Evolutionary conservation across 768 basidiomycete species (phyloP), one percentile per base, ranked within the genome.

Genomic region (Boletus subcaerulescens): DNA sequence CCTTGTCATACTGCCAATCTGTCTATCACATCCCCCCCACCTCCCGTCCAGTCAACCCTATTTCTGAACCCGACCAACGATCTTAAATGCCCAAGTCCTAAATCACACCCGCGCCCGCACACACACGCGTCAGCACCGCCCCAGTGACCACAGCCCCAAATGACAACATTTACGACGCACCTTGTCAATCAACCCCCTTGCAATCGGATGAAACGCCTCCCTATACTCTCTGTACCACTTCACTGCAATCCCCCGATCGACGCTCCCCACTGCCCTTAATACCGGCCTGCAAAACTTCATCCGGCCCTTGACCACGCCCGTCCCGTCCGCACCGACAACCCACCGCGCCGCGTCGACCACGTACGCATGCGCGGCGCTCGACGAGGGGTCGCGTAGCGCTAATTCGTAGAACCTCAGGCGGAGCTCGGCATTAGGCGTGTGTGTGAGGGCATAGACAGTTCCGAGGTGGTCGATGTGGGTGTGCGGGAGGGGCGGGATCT

Each of bases 371-470:
- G 38, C 38, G 4, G n/a, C 38, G 17, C 17, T 9, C 38, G 38
- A 39, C 6, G 6, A 29, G 1, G 80, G 70, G 50, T 84, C 79
- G 15, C 73, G 69, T 17, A 93, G 73, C 2, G 84, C 87, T 43
- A 92, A 71, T 46, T 81, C 78, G 70, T 92, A 93, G 76, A 89
- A 94, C 38, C 91, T 79, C 36, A 86, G 71, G 5, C 90, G 82
- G 48, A 93, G 79, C 65, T 94, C 93, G 15, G 84, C 82, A 66
- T 94, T 95, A 18, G 60, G n/a, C n/a, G 38, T 17, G 14, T 18
- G 6, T 8, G 38, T 14, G 38, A 39, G 38, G 8, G n/a, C n/a
- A 3, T 39, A 39, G 17, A 39, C 17, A 12, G 38, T 8, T 11
- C 38, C 38, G 38, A 39, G 38, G 38, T 82, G 79, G 6, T 69